Conservation (phyloP, 176 grass and related monocot genomes). For the Eragrostis curvula region DNA sequence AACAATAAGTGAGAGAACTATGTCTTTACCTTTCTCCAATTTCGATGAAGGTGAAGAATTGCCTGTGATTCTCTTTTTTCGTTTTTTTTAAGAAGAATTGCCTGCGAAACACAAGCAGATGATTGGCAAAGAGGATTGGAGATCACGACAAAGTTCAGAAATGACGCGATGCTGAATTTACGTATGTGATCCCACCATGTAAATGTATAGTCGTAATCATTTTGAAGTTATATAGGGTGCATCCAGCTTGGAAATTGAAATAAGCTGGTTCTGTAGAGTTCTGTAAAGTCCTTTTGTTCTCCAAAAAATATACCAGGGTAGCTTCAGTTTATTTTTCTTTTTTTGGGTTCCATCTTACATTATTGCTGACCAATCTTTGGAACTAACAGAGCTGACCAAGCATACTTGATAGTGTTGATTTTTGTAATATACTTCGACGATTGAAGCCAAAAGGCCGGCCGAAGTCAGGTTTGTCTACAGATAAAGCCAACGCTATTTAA, state of each 20-base stretch:
- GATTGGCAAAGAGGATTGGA: background rate
- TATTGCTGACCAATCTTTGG: background rate
- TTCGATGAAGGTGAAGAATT: conserved; percentile 8
- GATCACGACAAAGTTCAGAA: conserved; percentile 12
- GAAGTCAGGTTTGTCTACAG: background rate
- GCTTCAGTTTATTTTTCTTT: background rate
- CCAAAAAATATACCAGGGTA: background rate
- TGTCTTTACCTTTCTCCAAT: background rate
- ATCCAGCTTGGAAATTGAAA: conserved; percentile 13
- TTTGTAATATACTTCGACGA: background rate
- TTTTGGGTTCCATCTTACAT: background rate
- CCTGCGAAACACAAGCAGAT: background rate
- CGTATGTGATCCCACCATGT: background rate
- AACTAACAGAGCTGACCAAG: background rate
- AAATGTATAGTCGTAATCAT: background rate
- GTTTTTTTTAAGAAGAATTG: too few relatives aligned
- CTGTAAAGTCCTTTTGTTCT: background rate
- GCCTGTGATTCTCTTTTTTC: too few relatives aligned
- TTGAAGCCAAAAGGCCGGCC: background rate
- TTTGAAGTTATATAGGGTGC: background rate
- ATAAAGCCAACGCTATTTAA: background rate
- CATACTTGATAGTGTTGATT: background rate
- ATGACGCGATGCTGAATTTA: background rate
- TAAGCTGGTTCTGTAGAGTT: conserved; percentile 5
- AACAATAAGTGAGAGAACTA: background rate